Base-by-base conservation (phyloP, 768 basidiomycete genomes). In the Suillus brevipes region DNA sequence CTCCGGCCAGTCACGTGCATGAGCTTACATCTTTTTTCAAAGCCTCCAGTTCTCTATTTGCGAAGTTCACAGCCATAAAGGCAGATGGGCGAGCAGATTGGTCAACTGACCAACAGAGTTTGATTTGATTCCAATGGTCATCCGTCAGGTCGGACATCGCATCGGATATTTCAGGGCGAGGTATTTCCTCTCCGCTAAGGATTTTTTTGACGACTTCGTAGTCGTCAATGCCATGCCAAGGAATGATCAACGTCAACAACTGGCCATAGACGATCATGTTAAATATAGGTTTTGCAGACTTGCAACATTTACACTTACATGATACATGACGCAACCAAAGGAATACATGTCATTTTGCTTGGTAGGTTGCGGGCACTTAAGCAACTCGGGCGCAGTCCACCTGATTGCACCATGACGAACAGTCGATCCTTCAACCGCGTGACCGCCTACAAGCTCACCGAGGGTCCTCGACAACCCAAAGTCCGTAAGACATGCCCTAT, bases 391-490 rank as follows among this genome's bases (percentile, higher is more conserved):
- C 53, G 82, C 82, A 20, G 81, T 78, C 81, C 81, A 82, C 1
- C 82, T 76, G 37, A 80, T 73, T 20, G 79, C 78, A 25, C 81
- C 81, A 36, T 9, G 3, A 10, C 20, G 10, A n/a, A 55, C 10
- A 6, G 10, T 13, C 3, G 53, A 55, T 56, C n/a, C 55, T 13
- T 36, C 34, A 23, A 14, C 2, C 7, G 12, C 1, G 1, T 1
- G 12, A 1, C 8, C 3, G 1, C 23, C 2, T 3, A 36, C 37
- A 36, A 74, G 70, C 59, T 77, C 78, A 9, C 70, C 67, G 18
- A 77, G 69, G 56, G 81, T 75, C 38, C 66, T 79, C 10, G 79
- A 82, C 6, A 82, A 68, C 1, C 81, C 81, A 64, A 82, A 82
- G 62, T 82, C 82, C 62, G 77, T 78, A 8, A 83, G 66, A 8